phyloP scores from a whole-genome alignment of 768 basidiomycete genomes.

The Melanogaster broomeanus region DNA sequence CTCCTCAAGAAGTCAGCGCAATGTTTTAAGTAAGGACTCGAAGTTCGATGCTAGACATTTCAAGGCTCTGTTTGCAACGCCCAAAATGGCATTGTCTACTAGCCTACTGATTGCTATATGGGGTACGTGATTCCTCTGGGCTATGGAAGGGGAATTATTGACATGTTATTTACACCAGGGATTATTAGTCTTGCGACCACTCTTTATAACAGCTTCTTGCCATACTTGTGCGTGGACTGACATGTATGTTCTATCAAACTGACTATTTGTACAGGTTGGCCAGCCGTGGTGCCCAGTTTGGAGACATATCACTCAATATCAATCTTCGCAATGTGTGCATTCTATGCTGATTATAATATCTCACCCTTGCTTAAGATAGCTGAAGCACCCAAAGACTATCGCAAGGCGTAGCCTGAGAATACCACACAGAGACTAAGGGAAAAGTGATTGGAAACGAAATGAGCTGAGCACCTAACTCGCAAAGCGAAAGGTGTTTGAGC shows the following conservation, averaged over 20 bases:
- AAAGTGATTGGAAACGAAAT: too few species aligned
- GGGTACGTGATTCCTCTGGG: constrained; percentile 36
- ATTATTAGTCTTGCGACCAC: constrained; percentile 77
- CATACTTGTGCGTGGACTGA: constrained; percentile 45
- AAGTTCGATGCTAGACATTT: constrained; percentile 46
- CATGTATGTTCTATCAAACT: background rate
- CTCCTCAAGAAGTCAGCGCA: constrained; percentile 14
- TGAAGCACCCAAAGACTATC: too few species aligned
- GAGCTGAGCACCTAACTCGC: too few species aligned
- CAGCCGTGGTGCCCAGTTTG: constrained; percentile 65
- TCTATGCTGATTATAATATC: too few species aligned
- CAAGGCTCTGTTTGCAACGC: constrained; percentile 61
- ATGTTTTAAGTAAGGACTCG: constrained; percentile 42
- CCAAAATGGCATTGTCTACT: constrained; percentile 66
- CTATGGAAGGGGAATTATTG: background rate
- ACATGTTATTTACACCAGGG: constrained; percentile 39
- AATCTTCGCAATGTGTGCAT: constrained; percentile 68
- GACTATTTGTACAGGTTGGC: constrained; percentile 43
- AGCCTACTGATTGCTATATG: constrained; percentile 50
- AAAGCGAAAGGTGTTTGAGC: too few species aligned
- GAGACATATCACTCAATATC: constrained; percentile 67
- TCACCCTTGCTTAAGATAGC: background rate
- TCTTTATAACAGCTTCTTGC: constrained; percentile 57
- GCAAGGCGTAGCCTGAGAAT: too few species aligned
- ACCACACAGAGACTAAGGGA: too few species aligned